Evolutionary conservation across 140 eudicot species (phyloP), one percentile per base, ranked within the genome.

Genomic region (Senecio squalidus): DNA sequence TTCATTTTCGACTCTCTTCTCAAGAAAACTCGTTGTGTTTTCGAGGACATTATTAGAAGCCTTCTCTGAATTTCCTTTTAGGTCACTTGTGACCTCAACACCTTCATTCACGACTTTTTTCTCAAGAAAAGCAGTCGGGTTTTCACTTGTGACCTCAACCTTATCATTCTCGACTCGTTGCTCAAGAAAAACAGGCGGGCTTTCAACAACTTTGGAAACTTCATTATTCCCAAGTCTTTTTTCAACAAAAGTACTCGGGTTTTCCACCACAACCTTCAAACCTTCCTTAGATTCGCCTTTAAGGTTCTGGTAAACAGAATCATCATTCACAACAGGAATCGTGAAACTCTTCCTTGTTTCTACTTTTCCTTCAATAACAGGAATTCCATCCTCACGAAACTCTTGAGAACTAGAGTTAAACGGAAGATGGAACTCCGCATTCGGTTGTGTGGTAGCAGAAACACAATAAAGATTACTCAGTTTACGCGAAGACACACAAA

Each of bases 401-500:
- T 50, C 69, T 22, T 54, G 63, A 68, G 83, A 69, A 62, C 73
- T 75, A n/a, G 69, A 76, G 57, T 83, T 86, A 25, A 50, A 69
- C 4, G 82, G 76, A 50, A 80, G 45, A 39, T 81, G 82, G 73
- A 80, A 72, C 40, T 49, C 75, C 46, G 28, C 67, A 58, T 70
- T 80, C 28, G 95, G 93, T 7, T 82, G 89, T 11, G 97, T 61
- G 31, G 89, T 85, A 55, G 93, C 93, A 0, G 95, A 89, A 40
- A 85, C 78, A 72, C 97, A 89, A 23, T 84, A 85, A 17, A 72
- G 86, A 55, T 78, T 80, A 66, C 70, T 80, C 63, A 89, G 85
- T 72, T 85, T 85, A 57, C 95, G 73, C 26, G 97, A 85, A 1
- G 97, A 79, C 0, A 89, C 74, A 49, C 97, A 89, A 23, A 89